phyloP scores from a whole-genome alignment of 2,329 filamentous ascomycete genomes.

The Cadophora luteo-olivacea region DNA sequence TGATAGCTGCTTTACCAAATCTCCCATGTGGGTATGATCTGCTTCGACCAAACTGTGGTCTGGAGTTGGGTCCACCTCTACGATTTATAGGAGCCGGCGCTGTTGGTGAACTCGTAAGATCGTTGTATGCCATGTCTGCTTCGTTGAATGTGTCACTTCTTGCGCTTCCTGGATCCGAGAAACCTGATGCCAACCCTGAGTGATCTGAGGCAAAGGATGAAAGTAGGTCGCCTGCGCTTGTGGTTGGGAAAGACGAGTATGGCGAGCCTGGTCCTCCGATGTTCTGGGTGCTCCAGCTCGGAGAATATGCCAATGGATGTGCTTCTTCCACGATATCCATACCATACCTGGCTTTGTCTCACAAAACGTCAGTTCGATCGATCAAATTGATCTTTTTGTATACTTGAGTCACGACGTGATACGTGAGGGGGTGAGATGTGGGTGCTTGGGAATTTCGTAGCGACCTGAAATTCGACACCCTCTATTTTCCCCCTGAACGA shows the following conservation, averaged over 20 bases:
- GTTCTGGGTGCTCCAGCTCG: slow-evolving; percentile 20
- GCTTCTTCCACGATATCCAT: slow-evolving; percentile 21
- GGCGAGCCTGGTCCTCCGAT: background rate
- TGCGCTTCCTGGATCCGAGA: slow-evolving; percentile 16
- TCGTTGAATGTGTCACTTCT: slow-evolving; percentile 20
- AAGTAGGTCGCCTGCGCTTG: slow-evolving; percentile 26
- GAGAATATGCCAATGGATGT: slow-evolving; percentile 19
- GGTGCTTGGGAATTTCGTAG: background rate
- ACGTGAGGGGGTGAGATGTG: background rate
- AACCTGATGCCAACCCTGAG: slow-evolving; percentile 19
- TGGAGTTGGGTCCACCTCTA: slow-evolving; percentile 1
- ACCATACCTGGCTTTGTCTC: slow-evolving; percentile 22
- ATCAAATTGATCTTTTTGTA: background rate
- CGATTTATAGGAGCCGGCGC: background rate
- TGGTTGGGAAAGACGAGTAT: slow-evolving; percentile 12
- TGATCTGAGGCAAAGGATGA: slow-evolving; percentile 21
- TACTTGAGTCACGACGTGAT: background rate
- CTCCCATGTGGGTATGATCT: slow-evolving; percentile 30
- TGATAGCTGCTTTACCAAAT: slow-evolving; percentile 18
- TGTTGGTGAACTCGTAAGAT: slow-evolving; percentile 10
- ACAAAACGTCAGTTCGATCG: slow-evolving; percentile 18
- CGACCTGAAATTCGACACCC: background rate
- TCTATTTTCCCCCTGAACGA: background rate
- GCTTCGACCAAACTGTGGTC: slow-evolving; percentile 30
- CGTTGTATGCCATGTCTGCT: background rate